Conservation (phyloP, 2,329 filamentous ascomycete species). For the Penicillium sp. region DNA sequence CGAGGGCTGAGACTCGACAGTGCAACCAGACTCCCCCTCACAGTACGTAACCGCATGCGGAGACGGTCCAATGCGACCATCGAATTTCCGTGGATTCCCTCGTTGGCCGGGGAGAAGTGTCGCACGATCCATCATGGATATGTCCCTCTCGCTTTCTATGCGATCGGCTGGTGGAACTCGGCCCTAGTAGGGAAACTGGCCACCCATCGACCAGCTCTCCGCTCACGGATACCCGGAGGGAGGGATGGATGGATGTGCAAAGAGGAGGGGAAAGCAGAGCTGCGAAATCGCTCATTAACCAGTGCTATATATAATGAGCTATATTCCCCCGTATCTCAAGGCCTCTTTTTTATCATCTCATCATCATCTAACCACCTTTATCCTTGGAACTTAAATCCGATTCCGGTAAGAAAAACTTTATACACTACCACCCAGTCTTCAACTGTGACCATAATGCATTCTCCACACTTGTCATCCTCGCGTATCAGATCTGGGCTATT, state of each 20-base stretch:
- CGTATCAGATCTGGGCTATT: background rate
- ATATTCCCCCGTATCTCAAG: slow-evolving; percentile 18
- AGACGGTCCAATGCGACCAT: background rate
- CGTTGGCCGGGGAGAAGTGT: background rate
- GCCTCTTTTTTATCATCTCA: slow-evolving; percentile 14
- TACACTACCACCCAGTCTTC: background rate
- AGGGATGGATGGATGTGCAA: background rate
- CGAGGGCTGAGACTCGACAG: background rate
- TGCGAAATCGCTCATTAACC: slow-evolving; percentile 11
- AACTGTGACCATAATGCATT: slow-evolving; percentile 6
- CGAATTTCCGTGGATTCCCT: background rate
- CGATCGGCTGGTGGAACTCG: slow-evolving; percentile 5
- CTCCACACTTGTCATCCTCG: slow-evolving; percentile 12
- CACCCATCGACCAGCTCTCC: slow-evolving; percentile 1
- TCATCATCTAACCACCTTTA: slow-evolving; percentile 14
- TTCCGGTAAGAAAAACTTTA: slow-evolving; percentile 15
- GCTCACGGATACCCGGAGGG: slow-evolving; percentile 13
- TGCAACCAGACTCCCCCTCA: slow-evolving; percentile 4
- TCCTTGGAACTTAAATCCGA: slow-evolving; percentile 4
- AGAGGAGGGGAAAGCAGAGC: slow-evolving; percentile 10
- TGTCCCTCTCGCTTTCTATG: background rate
- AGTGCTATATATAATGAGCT: slow-evolving; percentile 26
- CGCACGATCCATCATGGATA: background rate
- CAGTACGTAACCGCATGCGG: slow-evolving; percentile 10
- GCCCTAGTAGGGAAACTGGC: background rate